phyloP scores from a whole-genome alignment of 2,329 filamentous ascomycete species.

The Albophoma yamanashiensis region DNA sequence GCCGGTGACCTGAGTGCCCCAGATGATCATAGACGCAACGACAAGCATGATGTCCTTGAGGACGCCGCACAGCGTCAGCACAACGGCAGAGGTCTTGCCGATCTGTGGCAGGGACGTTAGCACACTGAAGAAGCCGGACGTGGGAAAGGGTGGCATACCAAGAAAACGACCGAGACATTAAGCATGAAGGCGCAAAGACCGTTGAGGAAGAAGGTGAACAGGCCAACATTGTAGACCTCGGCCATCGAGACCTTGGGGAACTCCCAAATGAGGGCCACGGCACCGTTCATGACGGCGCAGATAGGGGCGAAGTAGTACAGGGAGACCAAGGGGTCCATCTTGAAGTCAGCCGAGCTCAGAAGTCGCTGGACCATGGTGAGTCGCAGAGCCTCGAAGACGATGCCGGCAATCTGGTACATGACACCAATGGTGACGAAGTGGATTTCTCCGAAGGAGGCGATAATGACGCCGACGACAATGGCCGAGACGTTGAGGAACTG shows the following conservation, averaged over 20 bases:
- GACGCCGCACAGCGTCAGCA: conserved; percentile 78
- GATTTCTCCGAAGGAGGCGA: conserved; percentile 93
- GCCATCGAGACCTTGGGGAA: conserved; percentile 56
- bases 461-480: conserved; percentile 89
- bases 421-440: conserved; percentile 77
- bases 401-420: conserved; percentile 67
- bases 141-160: conserved; percentile 44
- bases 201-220: conserved; percentile 63
- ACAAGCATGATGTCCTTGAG: conserved; percentile 84
- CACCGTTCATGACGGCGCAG: conserved; percentile 71
- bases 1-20: conserved; percentile 61
- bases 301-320: conserved; percentile 85
- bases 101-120: conserved; percentile 46
- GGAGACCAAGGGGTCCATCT: conserved; percentile 84
- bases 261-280: conserved; percentile 64
- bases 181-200: conserved; percentile 70
- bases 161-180: conserved; percentile 77
- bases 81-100: conserved; percentile 76
- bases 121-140: not conserved
- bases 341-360: conserved; percentile 73
- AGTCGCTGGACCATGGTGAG: conserved; percentile 78
- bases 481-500: conserved; percentile 87
- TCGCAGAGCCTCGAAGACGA: conserved; percentile 72
- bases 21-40: conserved; percentile 68
- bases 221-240: conserved; percentile 64